phyloP scores from a whole-genome alignment of 352 stramenopile species.

The Globisporangium takayamanum region DNA sequence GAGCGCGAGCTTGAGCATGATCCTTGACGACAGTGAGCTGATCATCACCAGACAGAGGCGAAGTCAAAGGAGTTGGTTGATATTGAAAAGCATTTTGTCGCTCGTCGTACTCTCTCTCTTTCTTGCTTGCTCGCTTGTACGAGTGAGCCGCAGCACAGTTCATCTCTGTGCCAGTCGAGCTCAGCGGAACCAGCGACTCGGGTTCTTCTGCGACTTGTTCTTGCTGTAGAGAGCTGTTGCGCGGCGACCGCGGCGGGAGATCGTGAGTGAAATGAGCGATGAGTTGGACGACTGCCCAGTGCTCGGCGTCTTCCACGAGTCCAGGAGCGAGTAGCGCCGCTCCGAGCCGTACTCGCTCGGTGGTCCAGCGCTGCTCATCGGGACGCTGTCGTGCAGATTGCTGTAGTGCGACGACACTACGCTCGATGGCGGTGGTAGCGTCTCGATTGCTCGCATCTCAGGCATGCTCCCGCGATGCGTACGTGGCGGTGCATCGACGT shows the following conservation, averaged over 20 bases:
- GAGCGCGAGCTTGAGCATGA: too few species aligned
- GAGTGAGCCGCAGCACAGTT: not conserved
- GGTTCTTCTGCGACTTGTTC: conserved; percentile 50
- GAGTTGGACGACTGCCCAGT: conserved; percentile 47
- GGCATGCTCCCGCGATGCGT: conserved; percentile 38
- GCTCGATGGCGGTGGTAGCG: conserved; percentile 1
- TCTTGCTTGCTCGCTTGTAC: not conserved
- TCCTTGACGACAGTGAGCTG: too few species aligned
- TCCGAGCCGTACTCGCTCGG: conserved; percentile 32
- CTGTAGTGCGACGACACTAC: conserved; percentile 3
- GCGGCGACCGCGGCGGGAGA: conserved; percentile 54
- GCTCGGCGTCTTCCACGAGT: conserved; percentile 60
- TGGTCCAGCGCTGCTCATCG: not conserved
- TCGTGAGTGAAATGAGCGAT: conserved; percentile 65
- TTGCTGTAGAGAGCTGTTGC: conserved; percentile 55
- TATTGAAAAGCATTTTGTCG: not conserved
- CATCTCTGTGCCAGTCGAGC: conserved; percentile 1
- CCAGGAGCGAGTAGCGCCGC: conserved; percentile 62
- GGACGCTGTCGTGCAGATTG: not conserved
- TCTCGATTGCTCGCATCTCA: conserved; percentile 15
- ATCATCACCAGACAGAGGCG: too few species aligned
- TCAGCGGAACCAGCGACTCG: conserved; percentile 38
- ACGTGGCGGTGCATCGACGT: conserved; percentile 22
- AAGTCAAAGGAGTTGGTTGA: too few species aligned
- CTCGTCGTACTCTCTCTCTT: not conserved